Conservation (phyloP, 371 early-diverging fungal genomes). For the Choanephora cucurbitarum region DNA sequence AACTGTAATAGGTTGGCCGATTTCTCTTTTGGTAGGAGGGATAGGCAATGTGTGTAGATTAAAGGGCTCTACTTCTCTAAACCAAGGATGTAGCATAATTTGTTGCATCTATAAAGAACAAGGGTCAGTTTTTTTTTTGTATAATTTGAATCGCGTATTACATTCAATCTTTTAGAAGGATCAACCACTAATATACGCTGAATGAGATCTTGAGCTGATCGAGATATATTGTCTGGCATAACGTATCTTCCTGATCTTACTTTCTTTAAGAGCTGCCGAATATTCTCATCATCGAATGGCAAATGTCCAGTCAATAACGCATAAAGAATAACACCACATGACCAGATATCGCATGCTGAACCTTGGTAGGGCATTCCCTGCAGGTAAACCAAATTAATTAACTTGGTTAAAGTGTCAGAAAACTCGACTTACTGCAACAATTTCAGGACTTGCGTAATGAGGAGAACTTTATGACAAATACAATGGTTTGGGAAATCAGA, state of each 20-base stretch:
- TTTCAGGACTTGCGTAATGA: conserved; percentile 94
- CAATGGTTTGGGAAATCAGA: background rate
- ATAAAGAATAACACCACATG: conserved; percentile 76
- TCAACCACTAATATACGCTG: conserved; percentile 50
- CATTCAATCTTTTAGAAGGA: conserved; percentile 46
- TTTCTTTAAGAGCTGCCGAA: conserved; percentile 72
- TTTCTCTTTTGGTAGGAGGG: conserved; percentile 44
- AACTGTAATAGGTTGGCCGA: conserved; percentile 38
- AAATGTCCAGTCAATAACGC: conserved; percentile 76
- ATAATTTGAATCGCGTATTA: conserved; percentile 17
- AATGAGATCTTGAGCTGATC: conserved; percentile 64
- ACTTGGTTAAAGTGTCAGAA: too few species aligned
- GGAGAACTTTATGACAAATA: conserved; percentile 61
- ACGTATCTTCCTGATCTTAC: conserved; percentile 56
- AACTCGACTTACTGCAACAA: conserved; percentile 63
- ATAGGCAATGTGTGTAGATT: conserved; percentile 40
- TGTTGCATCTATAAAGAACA: conserved; percentile 41
- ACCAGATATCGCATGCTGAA: conserved; percentile 81
- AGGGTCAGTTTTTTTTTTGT: conserved; percentile 11
- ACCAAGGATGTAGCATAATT: conserved; percentile 51
- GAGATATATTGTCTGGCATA: conserved; percentile 71
- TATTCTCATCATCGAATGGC: conserved; percentile 84
- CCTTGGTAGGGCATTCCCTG: conserved; percentile 75
- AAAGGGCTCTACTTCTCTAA: conserved; percentile 35
- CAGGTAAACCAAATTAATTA: too few species aligned